Conservation (phyloP, 108 stramenopile species). For the Nannochloropsis salina region DNA sequence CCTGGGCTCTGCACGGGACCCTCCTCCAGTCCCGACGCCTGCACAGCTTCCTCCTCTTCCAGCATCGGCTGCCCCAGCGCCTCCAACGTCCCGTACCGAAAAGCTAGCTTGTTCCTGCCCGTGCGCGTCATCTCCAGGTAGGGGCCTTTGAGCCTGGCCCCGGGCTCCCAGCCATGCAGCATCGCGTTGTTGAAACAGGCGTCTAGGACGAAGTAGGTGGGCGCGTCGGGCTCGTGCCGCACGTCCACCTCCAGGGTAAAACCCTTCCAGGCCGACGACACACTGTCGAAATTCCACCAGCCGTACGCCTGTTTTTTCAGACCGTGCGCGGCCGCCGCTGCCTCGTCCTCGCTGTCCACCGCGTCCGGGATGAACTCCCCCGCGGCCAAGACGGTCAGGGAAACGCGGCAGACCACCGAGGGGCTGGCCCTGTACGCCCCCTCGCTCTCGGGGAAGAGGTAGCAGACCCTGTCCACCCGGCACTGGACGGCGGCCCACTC, state of each 20-base stretch:
- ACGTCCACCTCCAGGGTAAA: background rate
- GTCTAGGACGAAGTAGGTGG: background rate
- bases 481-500: background rate
- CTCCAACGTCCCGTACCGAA: background rate
- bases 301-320: background rate
- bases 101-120: background rate
- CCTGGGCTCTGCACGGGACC: background rate
- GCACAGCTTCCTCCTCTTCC: background rate
- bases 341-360: conserved; percentile 17
- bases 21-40: background rate
- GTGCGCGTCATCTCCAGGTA: background rate
- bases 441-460: background rate
- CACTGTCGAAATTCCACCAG: background rate
- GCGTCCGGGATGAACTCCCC: background rate
- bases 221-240: background rate
- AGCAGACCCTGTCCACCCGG: background rate
- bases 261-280: background rate
- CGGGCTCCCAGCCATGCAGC: background rate
- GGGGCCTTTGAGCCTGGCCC: background rate
- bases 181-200: background rate
- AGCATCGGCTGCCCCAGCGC: background rate
- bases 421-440: background rate
- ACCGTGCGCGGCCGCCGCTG: background rate
- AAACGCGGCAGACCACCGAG: background rate
- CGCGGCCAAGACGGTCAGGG: background rate